Base-by-base conservation (phyloP, 2,329 filamentous ascomycete species). In the Aspergillus chevalieri region DNA sequence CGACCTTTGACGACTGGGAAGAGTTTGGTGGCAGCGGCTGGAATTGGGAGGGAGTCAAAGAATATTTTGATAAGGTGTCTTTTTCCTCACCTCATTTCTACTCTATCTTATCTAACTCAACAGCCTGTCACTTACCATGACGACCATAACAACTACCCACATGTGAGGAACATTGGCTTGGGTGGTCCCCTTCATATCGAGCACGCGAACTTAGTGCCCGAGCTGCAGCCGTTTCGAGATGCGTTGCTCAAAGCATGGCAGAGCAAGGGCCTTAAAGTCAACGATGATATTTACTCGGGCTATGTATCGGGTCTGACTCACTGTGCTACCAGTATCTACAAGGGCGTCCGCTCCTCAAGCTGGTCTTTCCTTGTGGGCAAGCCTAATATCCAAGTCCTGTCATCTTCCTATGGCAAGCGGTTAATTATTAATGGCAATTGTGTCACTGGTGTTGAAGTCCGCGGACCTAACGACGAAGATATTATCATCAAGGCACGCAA, bases 301-400 rank as follows among this genome's bases (percentile, higher is more conserved):
- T 69, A 75, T 46, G 54, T 84, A 24, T 74, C 80, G 6, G 81
- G 77, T 1, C 77, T 84, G 47, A 72, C 69, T 41, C 72, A 79
- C 39, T 76, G 74, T 53, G 67, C 78, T 47, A 75, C 79, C 59
- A 75, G 73, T 34, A 81, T 82, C 57, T 80, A 83, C 65, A 69
- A 78, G 10, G 79, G 80, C 8, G 65, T 68, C 47, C 74, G 80
- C 14, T 78, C 75, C 2, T 73, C 70, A 4, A 77, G 74, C 54
- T 78, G 69, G 54, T 60, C 77, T 1, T 80, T 73, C 52, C 60
- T 83, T 21, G 67, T 73, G 47, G 69, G 71, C 44, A 80, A 82
- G 65, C 65, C 69, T 78, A 59, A 79, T 72, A 0, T 81, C 77
- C 14, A 75, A 75, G 69, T 83, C 33, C 57, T 82, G 2, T 59